Evolutionary conservation across 345 rosid species (phyloP).

Genomic region (Cardamine occulta): DNA sequence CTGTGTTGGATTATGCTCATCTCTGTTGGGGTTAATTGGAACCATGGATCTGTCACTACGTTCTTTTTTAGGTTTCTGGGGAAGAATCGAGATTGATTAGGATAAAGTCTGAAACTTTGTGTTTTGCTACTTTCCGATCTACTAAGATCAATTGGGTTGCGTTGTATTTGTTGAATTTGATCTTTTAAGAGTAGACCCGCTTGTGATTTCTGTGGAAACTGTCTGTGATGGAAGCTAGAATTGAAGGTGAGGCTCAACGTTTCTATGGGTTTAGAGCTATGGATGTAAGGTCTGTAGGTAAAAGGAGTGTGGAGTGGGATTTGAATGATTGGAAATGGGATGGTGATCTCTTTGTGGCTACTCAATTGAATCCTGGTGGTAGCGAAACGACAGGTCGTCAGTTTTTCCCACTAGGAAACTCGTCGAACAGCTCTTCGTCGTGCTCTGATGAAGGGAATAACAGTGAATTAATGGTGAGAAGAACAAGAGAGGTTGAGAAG

Average conservation of each 20-base stretch:
- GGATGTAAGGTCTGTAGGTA: slow-evolving; percentile 62
- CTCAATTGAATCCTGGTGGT: slow-evolving; percentile 57
- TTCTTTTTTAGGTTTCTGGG: slow-evolving; percentile 72
- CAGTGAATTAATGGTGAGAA: slow-evolving; percentile 47
- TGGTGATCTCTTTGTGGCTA: slow-evolving; percentile 91
- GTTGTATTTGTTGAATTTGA: slow-evolving; percentile 16
- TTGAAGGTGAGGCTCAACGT: slow-evolving; percentile 62
- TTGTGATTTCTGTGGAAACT: slow-evolving; percentile 14
- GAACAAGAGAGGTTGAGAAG: slow-evolving; percentile 52
- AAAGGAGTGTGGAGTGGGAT: slow-evolving; percentile 81
- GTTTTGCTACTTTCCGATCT: slow-evolving; percentile 48
- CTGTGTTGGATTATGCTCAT: slow-evolving; percentile 45
- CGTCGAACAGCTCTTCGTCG: slow-evolving; percentile 77
- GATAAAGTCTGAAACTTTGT: slow-evolving; percentile 32
- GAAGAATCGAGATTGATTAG: slow-evolving; percentile 70
- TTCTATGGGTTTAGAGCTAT: slow-evolving; percentile 56
- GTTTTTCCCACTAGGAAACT: slow-evolving; percentile 74
- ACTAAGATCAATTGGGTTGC: slow-evolving; percentile 36
- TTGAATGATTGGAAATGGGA: slow-evolving; percentile 99
- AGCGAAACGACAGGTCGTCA: slow-evolving; percentile 52
- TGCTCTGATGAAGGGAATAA: slow-evolving; percentile 82
- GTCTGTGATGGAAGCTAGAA: slow-evolving; percentile 77
- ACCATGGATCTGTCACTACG: slow-evolving; percentile 63
- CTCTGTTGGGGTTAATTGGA: slow-evolving; percentile 70
- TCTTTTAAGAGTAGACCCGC: slow-evolving; percentile 28